These are phyloP conservation scores for Lactuca saligna DNA, from an alignment of 129 eudicot genomes.

Conservation along the genomic window DNA sequence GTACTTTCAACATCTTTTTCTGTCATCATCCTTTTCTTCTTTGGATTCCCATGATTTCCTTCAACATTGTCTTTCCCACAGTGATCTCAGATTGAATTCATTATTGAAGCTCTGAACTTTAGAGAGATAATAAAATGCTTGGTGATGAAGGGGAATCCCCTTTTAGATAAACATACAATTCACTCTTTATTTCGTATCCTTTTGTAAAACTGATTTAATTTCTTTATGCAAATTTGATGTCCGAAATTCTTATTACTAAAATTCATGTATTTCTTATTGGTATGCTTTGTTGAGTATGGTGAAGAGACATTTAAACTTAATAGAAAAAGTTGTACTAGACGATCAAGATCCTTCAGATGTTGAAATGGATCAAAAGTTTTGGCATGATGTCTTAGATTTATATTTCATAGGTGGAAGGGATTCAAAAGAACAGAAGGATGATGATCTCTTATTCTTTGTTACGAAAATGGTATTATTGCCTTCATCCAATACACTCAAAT, in stretches of 20 bases:
- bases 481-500: not conserved
- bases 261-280: constrained; percentile 32
- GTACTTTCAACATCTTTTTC: no score
- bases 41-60: constrained; percentile 10
- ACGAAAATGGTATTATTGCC: constrained; percentile 55
- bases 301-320: constrained; percentile 77
- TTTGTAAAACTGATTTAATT: not conserved
- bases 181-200: not conserved
- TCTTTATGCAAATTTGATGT: not conserved
- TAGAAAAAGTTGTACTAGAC: constrained; percentile 62
- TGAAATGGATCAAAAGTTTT: constrained; percentile 78
- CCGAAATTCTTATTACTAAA: not conserved
- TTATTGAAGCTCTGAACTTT: constrained; percentile 1
- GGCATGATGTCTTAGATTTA: constrained; percentile 75
- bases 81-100: constrained; percentile 17
- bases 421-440: constrained; percentile 76
- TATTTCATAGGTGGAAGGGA: constrained; percentile 76
- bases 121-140: constrained; percentile 34
- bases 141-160: constrained; percentile 51
- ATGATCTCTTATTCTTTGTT: constrained; percentile 91
- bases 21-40: constrained; percentile 8
- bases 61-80: not conserved
- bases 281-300: constrained; percentile 85
- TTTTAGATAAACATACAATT: constrained; percentile 39
- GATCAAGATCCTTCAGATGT: constrained; percentile 67